A percentile compares a stretch with the other conserved stretches of the same genome.
These are phyloP conservation scores for Schwanniomyces occidentalis DNA, from an alignment of 805 yeast species.

Conservation along the genomic window DNA sequence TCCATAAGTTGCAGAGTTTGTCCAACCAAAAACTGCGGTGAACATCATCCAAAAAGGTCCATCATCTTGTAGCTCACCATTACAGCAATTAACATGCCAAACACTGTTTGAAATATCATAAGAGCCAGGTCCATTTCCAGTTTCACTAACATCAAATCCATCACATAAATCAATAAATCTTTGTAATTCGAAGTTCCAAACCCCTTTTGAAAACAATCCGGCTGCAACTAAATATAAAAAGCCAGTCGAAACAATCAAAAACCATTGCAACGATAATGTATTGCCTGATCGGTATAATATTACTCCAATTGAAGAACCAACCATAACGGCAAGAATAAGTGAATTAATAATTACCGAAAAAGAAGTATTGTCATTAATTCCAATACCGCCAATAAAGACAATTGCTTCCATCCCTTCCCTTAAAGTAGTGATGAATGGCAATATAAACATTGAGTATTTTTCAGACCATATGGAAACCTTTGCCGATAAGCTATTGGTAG, in stretches of 20 bases:
- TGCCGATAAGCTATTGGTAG: slow-evolving; percentile 6
- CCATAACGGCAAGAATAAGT: slow-evolving; percentile 23
- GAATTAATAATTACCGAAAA: slow-evolving; percentile 32
- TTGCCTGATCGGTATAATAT: slow-evolving; percentile 42
- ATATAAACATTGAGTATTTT: slow-evolving; percentile 36
- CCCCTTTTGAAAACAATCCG: slow-evolving; percentile 45
- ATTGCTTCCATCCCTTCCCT: slow-evolving; percentile 47
- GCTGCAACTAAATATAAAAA: slow-evolving; percentile 46
- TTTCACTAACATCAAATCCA: slow-evolving; percentile 43
- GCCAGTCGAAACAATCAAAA: slow-evolving; percentile 38
- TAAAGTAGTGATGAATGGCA: slow-evolving; percentile 42
- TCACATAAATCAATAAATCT: slow-evolving; percentile 38
- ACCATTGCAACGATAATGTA: slow-evolving; percentile 42
- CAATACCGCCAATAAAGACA: slow-evolving; percentile 44
- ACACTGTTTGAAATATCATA: slow-evolving; percentile 40
- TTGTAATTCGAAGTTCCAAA: slow-evolving; percentile 46
- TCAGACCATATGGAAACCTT: slow-evolving; percentile 21
- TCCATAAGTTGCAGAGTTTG: slow-evolving; percentile 47
- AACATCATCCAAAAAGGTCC: slow-evolving; percentile 47
- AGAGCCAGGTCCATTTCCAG: slow-evolving; percentile 48
- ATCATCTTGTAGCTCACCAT: slow-evolving; percentile 42
- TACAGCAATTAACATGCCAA: slow-evolving; percentile 50
- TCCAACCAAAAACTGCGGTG: slow-evolving; percentile 48
- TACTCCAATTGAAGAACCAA: slow-evolving; percentile 36
- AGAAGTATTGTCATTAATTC: slow-evolving; percentile 35